phyloP scores from a whole-genome alignment of 2,329 filamentous ascomycete species.

The Claviceps quebecensis region DNA sequence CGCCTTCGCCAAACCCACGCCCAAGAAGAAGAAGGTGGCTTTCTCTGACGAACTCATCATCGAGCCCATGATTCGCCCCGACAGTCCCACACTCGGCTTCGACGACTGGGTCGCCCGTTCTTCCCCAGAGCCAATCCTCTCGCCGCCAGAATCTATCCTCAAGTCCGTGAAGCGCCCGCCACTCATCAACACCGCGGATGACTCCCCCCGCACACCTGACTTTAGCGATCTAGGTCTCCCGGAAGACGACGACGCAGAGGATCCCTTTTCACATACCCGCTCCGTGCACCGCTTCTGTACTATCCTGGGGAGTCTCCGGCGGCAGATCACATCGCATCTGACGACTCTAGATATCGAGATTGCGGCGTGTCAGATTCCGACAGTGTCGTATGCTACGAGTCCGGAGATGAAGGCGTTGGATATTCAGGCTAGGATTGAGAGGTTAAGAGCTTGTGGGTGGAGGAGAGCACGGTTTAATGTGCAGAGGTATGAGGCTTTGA shows the following conservation, averaged over 20 bases:
- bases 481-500: slow-evolving; percentile 36
- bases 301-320: slow-evolving; percentile 31
- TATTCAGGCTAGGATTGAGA: slow-evolving; percentile 37
- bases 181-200: neutral
- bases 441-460: slow-evolving; percentile 40
- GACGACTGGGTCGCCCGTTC: slow-evolving; percentile 25
- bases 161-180: slow-evolving; percentile 6
- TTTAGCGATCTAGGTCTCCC: neutral
- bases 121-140: slow-evolving; percentile 9
- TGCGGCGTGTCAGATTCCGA: slow-evolving; percentile 12
- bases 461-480: slow-evolving; percentile 40
- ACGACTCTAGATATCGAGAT: slow-evolving; percentile 29
- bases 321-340: slow-evolving; percentile 35
- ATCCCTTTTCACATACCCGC: slow-evolving; percentile 26
- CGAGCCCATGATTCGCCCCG: slow-evolving; percentile 39
- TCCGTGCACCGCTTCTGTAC: slow-evolving; percentile 35
- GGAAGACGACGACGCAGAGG: slow-evolving; percentile 6
- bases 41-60: slow-evolving; percentile 18
- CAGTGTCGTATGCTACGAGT: slow-evolving; percentile 10
- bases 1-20: slow-evolving; percentile 5
- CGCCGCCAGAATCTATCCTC: slow-evolving; percentile 8
- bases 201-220: slow-evolving; percentile 3
- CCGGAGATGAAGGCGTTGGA: slow-evolving; percentile 27
- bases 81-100: slow-evolving; percentile 46
- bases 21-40: slow-evolving; percentile 26